Evolutionary conservation across 352 stramenopile genomes (phyloP).

Genomic region (Phytophthora melonis): DNA sequence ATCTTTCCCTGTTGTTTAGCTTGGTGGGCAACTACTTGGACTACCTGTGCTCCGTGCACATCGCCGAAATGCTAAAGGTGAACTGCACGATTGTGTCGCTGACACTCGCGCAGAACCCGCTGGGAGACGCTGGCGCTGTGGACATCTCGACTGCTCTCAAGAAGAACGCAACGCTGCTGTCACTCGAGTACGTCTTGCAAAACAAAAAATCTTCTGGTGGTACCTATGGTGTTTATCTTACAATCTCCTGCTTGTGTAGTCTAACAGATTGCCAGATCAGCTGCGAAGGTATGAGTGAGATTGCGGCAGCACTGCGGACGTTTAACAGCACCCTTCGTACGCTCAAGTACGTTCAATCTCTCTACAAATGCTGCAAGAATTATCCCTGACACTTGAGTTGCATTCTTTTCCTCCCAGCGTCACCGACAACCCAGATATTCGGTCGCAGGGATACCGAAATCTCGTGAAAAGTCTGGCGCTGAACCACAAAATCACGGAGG

Average conservation of each 20-base stretch:
- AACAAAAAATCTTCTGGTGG: not conserved
- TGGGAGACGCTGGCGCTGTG: slow-evolving; percentile 56
- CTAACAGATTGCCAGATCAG: slow-evolving; percentile 52
- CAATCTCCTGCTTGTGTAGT: slow-evolving; percentile 23
- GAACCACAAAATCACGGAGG: slow-evolving; percentile 49
- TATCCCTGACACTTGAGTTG: not conserved
- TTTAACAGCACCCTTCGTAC: slow-evolving; percentile 61
- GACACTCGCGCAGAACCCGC: slow-evolving; percentile 56
- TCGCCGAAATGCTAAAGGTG: slow-evolving; percentile 67
- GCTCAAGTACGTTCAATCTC: slow-evolving; percentile 40
- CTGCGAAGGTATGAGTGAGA: slow-evolving; percentile 48
- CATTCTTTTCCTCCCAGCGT: slow-evolving; percentile 32
- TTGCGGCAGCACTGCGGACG: slow-evolving; percentile 46
- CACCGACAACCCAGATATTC: slow-evolving; percentile 51
- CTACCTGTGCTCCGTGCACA: slow-evolving; percentile 50
- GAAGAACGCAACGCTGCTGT: slow-evolving; percentile 60
- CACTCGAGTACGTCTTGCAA: slow-evolving; percentile 48
- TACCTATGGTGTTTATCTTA: not conserved
- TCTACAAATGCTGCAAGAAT: not conserved
- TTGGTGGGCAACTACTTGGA: slow-evolving; percentile 66
- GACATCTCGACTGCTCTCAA: slow-evolving; percentile 56
- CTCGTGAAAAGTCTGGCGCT: slow-evolving; percentile 55
- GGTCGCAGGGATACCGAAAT: slow-evolving; percentile 52
- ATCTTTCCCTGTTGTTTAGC: slow-evolving; percentile 24
- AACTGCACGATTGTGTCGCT: slow-evolving; percentile 54